Base-by-base conservation (phyloP, 2,329 filamentous ascomycete species). In the Botrytis cinerea region DNA sequence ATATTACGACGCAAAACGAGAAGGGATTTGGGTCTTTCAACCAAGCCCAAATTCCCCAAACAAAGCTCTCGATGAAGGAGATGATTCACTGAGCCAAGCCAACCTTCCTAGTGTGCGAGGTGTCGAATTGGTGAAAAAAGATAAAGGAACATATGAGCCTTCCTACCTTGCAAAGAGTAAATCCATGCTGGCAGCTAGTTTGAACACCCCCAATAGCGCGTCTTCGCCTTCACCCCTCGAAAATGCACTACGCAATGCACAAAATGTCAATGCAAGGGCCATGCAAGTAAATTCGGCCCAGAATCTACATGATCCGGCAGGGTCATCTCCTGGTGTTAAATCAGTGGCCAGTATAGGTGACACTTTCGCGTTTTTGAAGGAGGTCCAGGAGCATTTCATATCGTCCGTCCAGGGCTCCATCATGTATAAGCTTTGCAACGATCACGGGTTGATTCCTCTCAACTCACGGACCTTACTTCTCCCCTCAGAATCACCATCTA, bases 401-500 rank as follows among this genome's bases (percentile, higher is more conserved):
- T 81, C 81, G 63, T 78, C 81, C 20, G 79, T 81, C 32, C 77
- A 81, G 43, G 78, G 77, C 32, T 79, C 79, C 32, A 74, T 82
- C 40, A 75, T 79, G 4, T 80, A 78, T 74, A 75, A 77, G 66
- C 79, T 82, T 66, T 81, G 80, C 71, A 78, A 76, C 63, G 79
- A 80, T 61, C 75, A 80, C 61, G 75, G 76, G 25, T 80, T 78
- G 63, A 77, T 81, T 66, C 79, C 80, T 46, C 74, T 82, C 40
- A 82, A 81, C 75, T 78, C 80, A 25, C 78, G 80, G 68, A 82
- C 80, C 54, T 73, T 82, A 72, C 76, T 81, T 66, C 73, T 76
- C 32, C 76, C 73, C 43, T 45, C 73, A 51, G 32, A 43, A 57
- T 69, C 48, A 28, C 35, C 66, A 32, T 69, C 48, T 18, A 69